These are phyloP conservation scores for Trichaptum fuscoviolaceum DNA, from an alignment of 768 basidiomycete genomes.

Conservation along the genomic window DNA sequence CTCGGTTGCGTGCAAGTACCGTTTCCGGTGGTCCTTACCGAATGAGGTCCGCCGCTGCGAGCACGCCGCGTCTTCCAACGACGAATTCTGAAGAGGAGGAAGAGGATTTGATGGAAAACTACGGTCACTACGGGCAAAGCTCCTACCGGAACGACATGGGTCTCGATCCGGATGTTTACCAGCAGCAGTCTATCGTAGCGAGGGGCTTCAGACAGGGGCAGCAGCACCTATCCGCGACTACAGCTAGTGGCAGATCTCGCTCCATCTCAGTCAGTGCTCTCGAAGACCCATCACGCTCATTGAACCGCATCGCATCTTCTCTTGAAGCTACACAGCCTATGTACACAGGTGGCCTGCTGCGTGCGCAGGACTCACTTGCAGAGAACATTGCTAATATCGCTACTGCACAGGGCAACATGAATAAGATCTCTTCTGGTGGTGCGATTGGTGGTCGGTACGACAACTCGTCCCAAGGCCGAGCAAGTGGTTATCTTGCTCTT, in stretches of 20 bases:
- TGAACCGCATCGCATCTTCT: conserved; percentile 60
- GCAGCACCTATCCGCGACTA: conserved; percentile 55
- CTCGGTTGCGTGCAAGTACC: conserved; percentile 82
- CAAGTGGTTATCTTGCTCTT: conserved; percentile 63
- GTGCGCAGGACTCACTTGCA: conserved; percentile 28
- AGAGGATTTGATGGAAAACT: conserved; percentile 64
- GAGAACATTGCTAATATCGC: conserved; percentile 37
- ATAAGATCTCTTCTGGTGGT: conserved; percentile 41
- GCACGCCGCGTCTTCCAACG: conserved; percentile 58
- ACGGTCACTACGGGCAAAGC: conserved; percentile 49
- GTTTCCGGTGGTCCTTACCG: conserved; percentile 87
- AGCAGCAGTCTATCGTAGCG: conserved; percentile 55
- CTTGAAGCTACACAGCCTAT: conserved; percentile 46
- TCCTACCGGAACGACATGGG: conserved; percentile 56
- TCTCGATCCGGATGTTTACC: conserved; percentile 43
- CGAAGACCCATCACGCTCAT: conserved; percentile 68
- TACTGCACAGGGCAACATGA: conserved; percentile 17
- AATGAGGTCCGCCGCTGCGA: conserved; percentile 45
- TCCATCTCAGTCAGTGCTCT: conserved; percentile 87
- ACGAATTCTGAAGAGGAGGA: conserved; percentile 67
- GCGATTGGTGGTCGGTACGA: conserved; percentile 66
- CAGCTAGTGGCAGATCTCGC: conserved; percentile 52
- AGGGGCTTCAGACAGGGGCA: conserved; percentile 63
- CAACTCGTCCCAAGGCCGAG: conserved; percentile 53
- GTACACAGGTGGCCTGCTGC: conserved; percentile 51